A percentile compares a stretch with the other conserved stretches of the same genome.
These are phyloP conservation scores for Teunomyces gatunensis DNA, from an alignment of 805 yeast species.

Conservation along the genomic window DNA sequence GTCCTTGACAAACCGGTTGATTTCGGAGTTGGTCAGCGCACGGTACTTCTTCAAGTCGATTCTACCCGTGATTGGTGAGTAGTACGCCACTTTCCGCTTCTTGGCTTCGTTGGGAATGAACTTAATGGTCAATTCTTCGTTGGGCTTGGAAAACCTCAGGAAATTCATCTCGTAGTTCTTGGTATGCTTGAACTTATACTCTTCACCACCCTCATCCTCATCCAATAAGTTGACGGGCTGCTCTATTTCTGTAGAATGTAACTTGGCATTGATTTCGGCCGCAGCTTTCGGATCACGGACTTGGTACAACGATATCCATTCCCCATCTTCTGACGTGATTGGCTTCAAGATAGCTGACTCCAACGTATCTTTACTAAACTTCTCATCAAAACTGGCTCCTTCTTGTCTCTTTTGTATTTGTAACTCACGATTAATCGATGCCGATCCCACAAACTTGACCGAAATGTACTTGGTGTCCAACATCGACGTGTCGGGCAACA, in stretches of 20 bases:
- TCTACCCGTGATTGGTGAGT: constrained; percentile 74
- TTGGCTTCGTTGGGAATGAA: constrained; percentile 43
- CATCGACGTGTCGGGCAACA: constrained; percentile 89
- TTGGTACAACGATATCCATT: constrained; percentile 64
- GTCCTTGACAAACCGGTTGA: constrained; percentile 54
- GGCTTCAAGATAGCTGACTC: constrained; percentile 71
- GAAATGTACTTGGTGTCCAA: constrained; percentile 73
- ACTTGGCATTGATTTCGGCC: constrained; percentile 20
- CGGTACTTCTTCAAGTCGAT: constrained; percentile 84
- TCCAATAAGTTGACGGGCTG: constrained; percentile 40
- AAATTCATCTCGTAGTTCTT: constrained; percentile 79
- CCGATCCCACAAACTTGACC: constrained; percentile 60
- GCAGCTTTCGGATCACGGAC: constrained; percentile 23
- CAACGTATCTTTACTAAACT: constrained; percentile 37
- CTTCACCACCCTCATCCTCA: constrained; percentile 37
- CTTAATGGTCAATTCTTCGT: constrained; percentile 68
- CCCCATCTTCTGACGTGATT: constrained; percentile 66
- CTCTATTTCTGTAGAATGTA: constrained; percentile 42
- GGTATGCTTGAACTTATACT: constrained; percentile 57
- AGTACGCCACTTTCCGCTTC: constrained; percentile 59
- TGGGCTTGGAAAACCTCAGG: constrained; percentile 42
- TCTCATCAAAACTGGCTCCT: constrained; percentile 24
- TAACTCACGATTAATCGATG: constrained; percentile 44
- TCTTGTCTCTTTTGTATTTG: constrained; percentile 27
- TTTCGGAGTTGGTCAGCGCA: constrained; percentile 54